Evolutionary conservation across 257 asterid genomes (phyloP).

Genomic region (Ilex aquifolium): DNA sequence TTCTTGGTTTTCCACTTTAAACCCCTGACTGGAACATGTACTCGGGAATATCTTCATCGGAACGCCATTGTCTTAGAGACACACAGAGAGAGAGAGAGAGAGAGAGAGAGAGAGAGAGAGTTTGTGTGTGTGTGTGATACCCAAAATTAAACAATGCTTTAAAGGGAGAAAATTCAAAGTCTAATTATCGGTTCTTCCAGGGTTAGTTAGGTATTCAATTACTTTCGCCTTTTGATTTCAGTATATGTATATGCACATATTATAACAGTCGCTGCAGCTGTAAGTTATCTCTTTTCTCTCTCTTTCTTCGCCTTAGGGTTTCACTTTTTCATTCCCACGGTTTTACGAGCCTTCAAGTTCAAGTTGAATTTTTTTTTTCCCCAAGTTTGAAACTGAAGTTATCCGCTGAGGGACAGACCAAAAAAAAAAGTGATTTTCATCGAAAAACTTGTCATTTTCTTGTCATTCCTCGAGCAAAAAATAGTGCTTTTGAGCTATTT

Average conservation of each 20-base stretch:
- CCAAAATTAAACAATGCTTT: no score
- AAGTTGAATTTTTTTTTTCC: background rate
- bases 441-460: background rate
- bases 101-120: no score
- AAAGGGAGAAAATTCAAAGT: no score
- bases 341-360: background rate
- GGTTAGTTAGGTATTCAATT: background rate
- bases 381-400: no score
- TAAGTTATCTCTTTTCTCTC: slow-evolving; percentile 35
- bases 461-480: no score
- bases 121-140: no score
- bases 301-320: slow-evolving; percentile 43
- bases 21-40: slow-evolving; percentile 20
- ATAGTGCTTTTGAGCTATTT: no score
- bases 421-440: background rate
- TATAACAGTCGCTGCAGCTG: slow-evolving; percentile 39
- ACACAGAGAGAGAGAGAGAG: no score
- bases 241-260: background rate
- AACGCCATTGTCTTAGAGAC: slow-evolving; percentile 7
- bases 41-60: slow-evolving; percentile 32
- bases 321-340: slow-evolving; percentile 1
- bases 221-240: background rate
- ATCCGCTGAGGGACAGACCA: background rate
- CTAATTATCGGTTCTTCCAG: no score
- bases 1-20: slow-evolving; percentile 18